Evolutionary conservation across 441 rosid genomes (phyloP), one percentile per base, ranked within the genome.

Genomic region (Adansonia madagascariensis): DNA sequence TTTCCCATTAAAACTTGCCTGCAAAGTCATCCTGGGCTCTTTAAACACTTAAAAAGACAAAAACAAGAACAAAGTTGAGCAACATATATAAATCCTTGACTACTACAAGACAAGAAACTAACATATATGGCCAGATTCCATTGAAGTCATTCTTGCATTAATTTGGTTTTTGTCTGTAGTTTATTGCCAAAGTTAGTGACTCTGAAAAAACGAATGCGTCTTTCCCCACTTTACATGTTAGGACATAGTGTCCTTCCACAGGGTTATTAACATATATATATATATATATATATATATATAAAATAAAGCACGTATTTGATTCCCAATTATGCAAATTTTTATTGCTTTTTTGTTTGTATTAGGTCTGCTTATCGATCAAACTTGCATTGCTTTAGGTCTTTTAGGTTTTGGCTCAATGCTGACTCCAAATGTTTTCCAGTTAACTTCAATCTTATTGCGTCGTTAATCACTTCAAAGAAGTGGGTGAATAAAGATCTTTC

Each of bases 21-120:
- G 71, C 75, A 71, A 52, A 72, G 74, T 80, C 77, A 80, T 76
- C 74, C 3, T 22, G 17, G 65, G 10, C 3, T 66, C 56, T 62
- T 75, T 24, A 75, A 43, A 12, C 12, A 22, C 44, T 46, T 9
- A 60, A 55, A 22, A 35, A n/a, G 61, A 71, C 62, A 71, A 52
- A n/a, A n/a, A 41, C 6, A 31, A 35, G 49, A 35, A 18, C 27
- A 52, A 52, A 71, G 47, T 39, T 31, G 15, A 50, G 43, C 59
- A 22, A 22, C 27, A 12, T 20, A 14, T 3, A 44, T 17, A 17
- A 65, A 65, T 41, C 64, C 31, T 72, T 17, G 17, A 55, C 39
- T 31, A 71, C 75, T 15, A 53, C 61, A 18, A 14, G 63, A 56
- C 75, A 73, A 73, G 65, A 41, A 39, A 73, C 2, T 11, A 18